Base-by-base conservation (phyloP, 129 eudicot genomes). In the Escallonia rubra region DNA sequence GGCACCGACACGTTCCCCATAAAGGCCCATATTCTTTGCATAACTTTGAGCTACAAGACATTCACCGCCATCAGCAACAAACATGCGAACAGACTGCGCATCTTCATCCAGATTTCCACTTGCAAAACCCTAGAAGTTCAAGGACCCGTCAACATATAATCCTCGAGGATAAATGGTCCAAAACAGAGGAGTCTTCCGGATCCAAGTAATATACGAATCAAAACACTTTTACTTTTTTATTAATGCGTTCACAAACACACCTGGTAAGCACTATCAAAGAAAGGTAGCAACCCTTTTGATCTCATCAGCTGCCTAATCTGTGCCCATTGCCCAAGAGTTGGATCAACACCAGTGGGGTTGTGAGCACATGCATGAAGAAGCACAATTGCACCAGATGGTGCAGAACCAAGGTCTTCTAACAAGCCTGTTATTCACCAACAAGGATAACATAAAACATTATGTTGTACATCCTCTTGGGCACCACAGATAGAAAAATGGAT, bases 281-380 rank as follows among this genome's bases (percentile, higher is more conserved):
- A 89, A 43, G 98, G 98, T 68, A 92, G 74, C 76, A 92, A 68
- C 63, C 72, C 79, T 80, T 80, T 92, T 47, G 96, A 86, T 74
- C 98, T 80, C 75, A 92, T 88, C 69, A 89, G 43, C 69, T 72
- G 80, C 68, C 98, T 89, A 40, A 92, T 92, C 53, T 88, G 88
- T 59, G 82, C 95, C 98, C 98, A 92, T 70, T 92, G 96, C 48
- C 87, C 69, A 58, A 77, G 72, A 34, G 98, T 88, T 5, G 98
- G 98, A 71, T 92, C 98, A 68, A 92, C 98, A 41, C 96, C 98
- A 53, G 98, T 92, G 39, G 98, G 98, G 77, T 92, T 92, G 74
- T 92, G 98, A 67, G 98, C 98, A 78, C 98, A 92, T 1, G 98
- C 98, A 84, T 92, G 98, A 57, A 92, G 90, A 62, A 92, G 90